These are phyloP conservation scores for Hypomontagnella submonticulosa DNA, from an alignment of 495 filamentous ascomycete genomes.

Conservation along the genomic window DNA sequence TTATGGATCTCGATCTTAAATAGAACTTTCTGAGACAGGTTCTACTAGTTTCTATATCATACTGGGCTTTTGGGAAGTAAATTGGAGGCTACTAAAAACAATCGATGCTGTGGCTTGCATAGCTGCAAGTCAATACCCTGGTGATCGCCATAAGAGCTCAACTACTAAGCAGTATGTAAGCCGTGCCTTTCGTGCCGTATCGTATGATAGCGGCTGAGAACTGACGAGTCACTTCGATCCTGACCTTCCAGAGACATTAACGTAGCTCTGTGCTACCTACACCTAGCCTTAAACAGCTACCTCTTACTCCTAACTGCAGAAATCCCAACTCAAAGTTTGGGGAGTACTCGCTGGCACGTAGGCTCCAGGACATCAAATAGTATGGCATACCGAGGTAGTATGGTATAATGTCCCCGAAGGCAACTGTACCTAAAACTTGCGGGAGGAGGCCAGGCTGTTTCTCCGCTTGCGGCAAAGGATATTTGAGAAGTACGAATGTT, in stretches of 20 bases:
- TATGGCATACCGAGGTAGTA: constrained; percentile 9
- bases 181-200: constrained; percentile 19
- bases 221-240: constrained; percentile 39
- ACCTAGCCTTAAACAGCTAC: not conserved
- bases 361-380: constrained; percentile 3
- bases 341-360: constrained; percentile 7
- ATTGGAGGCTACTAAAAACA: constrained; percentile 21
- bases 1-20: constrained; percentile 25
- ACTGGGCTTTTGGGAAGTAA: constrained; percentile 16
- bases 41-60: not conserved
- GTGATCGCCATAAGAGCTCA: constrained; percentile 40
- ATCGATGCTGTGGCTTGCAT: constrained; percentile 35
- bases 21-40: not conserved
- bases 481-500: constrained; percentile 19
- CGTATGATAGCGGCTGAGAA: constrained; percentile 39
- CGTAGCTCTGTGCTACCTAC: constrained; percentile 23
- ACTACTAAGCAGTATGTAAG: constrained; percentile 40
- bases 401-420: constrained; percentile 22
- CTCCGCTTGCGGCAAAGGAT: constrained; percentile 41
- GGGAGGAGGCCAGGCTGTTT: constrained; percentile 23
- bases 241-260: constrained; percentile 8
- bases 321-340: constrained; percentile 1
- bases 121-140: constrained; percentile 34
- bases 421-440: constrained; percentile 23
- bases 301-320: constrained; percentile 6